A percentile compares a stretch with the other conserved stretches of the same genome.
Evolutionary conservation across 2,329 filamentous ascomycete species (phyloP).

Genomic region (Lasiodiplodia sp.): DNA sequence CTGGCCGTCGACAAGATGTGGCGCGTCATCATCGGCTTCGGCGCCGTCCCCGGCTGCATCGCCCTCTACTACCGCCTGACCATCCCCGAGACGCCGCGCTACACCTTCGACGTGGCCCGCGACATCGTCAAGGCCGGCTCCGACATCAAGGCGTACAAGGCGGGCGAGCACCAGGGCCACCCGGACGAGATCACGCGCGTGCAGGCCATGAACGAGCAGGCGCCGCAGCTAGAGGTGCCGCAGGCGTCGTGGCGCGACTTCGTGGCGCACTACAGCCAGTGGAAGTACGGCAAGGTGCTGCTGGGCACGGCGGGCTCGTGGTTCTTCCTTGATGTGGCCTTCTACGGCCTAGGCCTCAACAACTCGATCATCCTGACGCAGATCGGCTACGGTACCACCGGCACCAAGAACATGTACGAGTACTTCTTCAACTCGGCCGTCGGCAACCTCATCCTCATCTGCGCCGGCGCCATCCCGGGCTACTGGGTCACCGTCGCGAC

Average conservation of each 20-base stretch:
- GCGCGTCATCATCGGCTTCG: conserved; percentile 81
- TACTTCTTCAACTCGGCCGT: conserved; percentile 76
- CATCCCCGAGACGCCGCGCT: conserved; percentile 86
- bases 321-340: conserved; percentile 76
- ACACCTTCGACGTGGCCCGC: conserved; percentile 81
- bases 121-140: conserved; percentile 77
- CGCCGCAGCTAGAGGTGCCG: conserved; percentile 66
- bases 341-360: conserved; percentile 70
- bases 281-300: conserved; percentile 75
- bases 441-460: conserved; percentile 80
- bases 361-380: conserved; percentile 74
- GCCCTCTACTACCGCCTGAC: conserved; percentile 87
- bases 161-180: conserved; percentile 67
- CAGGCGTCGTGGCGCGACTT: conserved; percentile 80
- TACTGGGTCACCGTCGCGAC: conserved; percentile 82
- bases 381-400: conserved; percentile 73
- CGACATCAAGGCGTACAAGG: conserved; percentile 78
- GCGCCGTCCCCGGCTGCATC: conserved; percentile 79
- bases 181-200: conserved; percentile 73
- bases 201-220: conserved; percentile 61
- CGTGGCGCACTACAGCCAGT: conserved; percentile 70
- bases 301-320: conserved; percentile 84
- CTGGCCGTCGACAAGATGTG: conserved; percentile 87
- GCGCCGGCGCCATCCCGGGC: conserved; percentile 79
- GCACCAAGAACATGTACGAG: conserved; percentile 66